Base-by-base conservation (phyloP, 306 rosid genomes). In the Cyclanthera cordifolia region DNA sequence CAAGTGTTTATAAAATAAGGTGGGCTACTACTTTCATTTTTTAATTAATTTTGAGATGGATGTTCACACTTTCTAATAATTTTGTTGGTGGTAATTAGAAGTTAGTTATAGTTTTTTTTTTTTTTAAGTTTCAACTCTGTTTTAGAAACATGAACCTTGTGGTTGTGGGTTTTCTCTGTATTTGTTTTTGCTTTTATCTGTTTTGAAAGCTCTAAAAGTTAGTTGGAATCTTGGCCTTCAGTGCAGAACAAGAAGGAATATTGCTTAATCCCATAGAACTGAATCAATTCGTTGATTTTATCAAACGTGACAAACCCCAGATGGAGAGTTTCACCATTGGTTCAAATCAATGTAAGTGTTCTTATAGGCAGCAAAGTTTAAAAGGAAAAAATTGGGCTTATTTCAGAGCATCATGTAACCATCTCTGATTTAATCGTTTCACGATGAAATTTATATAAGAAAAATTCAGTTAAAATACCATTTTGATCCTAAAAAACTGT, bases 171-270 rank as follows among this genome's bases (percentile, higher is more conserved):
- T 14, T 68, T 17, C 54, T 28, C 28, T 48, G 25, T 9, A 4
- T 41, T 52, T 52, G 37, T 57, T 68, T 16, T 74, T 32, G 43
- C 73, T 66, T 73, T 69, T 4, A 73, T 59, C 5, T 43, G 52
- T 69, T 78, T 67, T 68, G 27, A 69, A 77, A 65, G 70, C 39
- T 21, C 37, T 57, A 80, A 73, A 19, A 8, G 30, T 34, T 82
- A 45, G 11, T 77, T 58, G 72, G 68, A 57, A 67, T 65, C 80
- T 60, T 69, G 48, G 78, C 45, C 73, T 73, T 83, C 78, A 85
- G 84, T 39, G 95, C 87, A n/a, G 90, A 77, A 73, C 83, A 84
- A 83, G 88, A 80, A 79, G 88, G 95, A 53, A 87, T 78, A 32
- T 70, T 75, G 69, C 83, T 54, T 70, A 75, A 72, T 60, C 83